Evolutionary conservation across 495 filamentous ascomycete genomes (phyloP), one percentile per base, ranked within the genome.

Genomic region (Sabuloglossum arenarium): DNA sequence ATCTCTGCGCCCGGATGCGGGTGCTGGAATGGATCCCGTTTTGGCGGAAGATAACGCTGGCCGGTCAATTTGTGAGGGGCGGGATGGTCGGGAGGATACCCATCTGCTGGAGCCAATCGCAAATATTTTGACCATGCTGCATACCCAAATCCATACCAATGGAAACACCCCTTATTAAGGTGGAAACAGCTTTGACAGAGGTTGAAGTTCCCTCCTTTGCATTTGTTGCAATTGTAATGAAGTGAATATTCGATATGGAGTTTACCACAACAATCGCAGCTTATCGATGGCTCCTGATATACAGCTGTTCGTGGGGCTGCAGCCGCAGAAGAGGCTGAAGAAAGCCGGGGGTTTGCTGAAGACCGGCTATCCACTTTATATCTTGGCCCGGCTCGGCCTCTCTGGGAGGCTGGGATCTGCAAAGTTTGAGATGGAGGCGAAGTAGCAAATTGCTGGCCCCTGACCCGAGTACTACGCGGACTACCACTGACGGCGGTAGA

Each of bases 161-260:
- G 71, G 2, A 78, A 71, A 66, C 88, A 94, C 24, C 88, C 86
- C 62, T 73, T 73, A n/a, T 79, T 77, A 28, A 64, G 53, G 31
- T 85, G 80, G 66, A 86, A 94, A 69, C 88, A 95, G 59, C 73
- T 73, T 1, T 84, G 67, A 61, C 88, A 95, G 21, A 94, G 70
- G 64, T 88, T 80, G 70, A 77, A 90, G 25, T 74, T 67, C 1
- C 85, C 86, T n/a, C 72, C 64, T 39, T 74, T 71, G 67, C 88
- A 94, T 45, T 70, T 67, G 6, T 68, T 61, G 67, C 88, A 95
- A 64, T 80, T 79, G 66, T 84, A 87, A 65, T 94, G 86, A 0
- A 93, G 69, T 1, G 83, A 77, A 61, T 94, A 87, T 64, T 91
- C 79, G 56, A 94, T 86, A 56, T 84, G 72, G 2, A 66, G 30